These are phyloP conservation scores for Starmerella kuoi DNA, from an alignment of 805 yeast genomes.

Conservation along the genomic window DNA sequence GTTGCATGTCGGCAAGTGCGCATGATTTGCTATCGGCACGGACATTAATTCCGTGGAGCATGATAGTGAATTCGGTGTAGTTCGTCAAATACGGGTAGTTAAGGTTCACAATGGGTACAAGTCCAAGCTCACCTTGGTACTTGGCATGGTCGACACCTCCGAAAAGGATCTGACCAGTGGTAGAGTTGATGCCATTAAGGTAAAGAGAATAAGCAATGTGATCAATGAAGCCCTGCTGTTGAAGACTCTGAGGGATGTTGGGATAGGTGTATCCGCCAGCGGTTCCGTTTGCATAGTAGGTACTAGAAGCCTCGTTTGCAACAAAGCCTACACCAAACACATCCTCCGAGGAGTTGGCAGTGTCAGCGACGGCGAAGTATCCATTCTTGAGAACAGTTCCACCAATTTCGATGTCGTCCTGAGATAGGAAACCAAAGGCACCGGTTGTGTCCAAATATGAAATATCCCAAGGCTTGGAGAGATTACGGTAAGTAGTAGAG, in stretches of 20 bases:
- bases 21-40: conserved; percentile 5
- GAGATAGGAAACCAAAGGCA: conserved; percentile 43
- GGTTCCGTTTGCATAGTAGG: conserved; percentile 8
- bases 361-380: conserved; percentile 60
- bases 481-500: conserved; percentile 21
- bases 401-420: conserved; percentile 42
- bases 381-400: conserved; percentile 36
- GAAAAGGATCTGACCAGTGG: conserved; percentile 32
- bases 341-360: conserved; percentile 48
- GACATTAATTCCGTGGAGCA: conserved; percentile 14
- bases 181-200: conserved; percentile 29
- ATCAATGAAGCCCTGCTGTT: conserved; percentile 33
- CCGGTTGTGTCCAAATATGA: conserved; percentile 35
- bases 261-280: conserved; percentile 15
- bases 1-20: conserved; percentile 23
- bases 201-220: conserved; percentile 37
- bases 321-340: conserved; percentile 40
- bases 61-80: conserved; percentile 11
- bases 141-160: conserved; percentile 38
- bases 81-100: not conserved
- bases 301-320: conserved; percentile 24
- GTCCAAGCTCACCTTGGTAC: conserved; percentile 31
- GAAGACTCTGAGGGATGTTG: conserved; percentile 28
- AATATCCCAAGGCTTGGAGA: conserved; percentile 28
- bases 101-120: conserved; percentile 26